A percentile compares a stretch with the other conserved stretches of the same genome.
Conservation (phyloP, 2,329 filamentous ascomycete genomes). For the Fusarium continuum region DNA sequence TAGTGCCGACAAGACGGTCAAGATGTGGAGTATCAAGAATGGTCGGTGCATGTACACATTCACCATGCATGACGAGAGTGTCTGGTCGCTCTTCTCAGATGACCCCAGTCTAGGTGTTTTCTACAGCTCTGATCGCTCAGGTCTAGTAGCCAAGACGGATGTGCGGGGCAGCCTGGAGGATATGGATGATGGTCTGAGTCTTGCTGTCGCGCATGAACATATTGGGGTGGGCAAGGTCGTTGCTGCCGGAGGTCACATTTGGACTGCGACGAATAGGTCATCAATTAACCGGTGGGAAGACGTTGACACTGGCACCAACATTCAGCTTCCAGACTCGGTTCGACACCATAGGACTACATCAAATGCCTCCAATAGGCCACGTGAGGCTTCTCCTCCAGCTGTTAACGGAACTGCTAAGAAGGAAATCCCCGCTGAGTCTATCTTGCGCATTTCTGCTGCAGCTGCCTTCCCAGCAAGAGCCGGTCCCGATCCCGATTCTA, state of each 20-base stretch:
- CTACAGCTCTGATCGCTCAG: constrained; percentile 93
- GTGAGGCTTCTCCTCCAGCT: constrained; percentile 47
- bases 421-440: constrained; percentile 78
- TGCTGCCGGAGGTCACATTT: constrained; percentile 78
- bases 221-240: constrained; percentile 78
- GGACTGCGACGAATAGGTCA: constrained; percentile 89
- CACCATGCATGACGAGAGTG: constrained; percentile 98
- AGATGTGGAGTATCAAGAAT: constrained; percentile 95
- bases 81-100: constrained; percentile 94
- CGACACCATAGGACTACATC: constrained; percentile 59
- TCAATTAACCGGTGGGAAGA: constrained; percentile 94
- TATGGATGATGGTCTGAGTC: constrained; percentile 86
- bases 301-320: constrained; percentile 78
- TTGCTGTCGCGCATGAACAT: constrained; percentile 93
- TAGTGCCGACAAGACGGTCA: constrained; percentile 95
- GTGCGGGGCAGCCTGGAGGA: constrained; percentile 72
- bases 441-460: constrained; percentile 85
- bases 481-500: constrained; percentile 63
- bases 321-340: constrained; percentile 69
- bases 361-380: constrained; percentile 52
- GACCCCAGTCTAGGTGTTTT: constrained; percentile 87
- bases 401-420: constrained; percentile 57
- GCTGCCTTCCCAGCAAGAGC: constrained; percentile 74
- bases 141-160: constrained; percentile 95
- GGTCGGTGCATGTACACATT: constrained; percentile 97